Evolutionary conservation across 176 grass and related monocot genomes (phyloP), one percentile per base, ranked within the genome.

Genomic region (Elymus sibiricus): DNA sequence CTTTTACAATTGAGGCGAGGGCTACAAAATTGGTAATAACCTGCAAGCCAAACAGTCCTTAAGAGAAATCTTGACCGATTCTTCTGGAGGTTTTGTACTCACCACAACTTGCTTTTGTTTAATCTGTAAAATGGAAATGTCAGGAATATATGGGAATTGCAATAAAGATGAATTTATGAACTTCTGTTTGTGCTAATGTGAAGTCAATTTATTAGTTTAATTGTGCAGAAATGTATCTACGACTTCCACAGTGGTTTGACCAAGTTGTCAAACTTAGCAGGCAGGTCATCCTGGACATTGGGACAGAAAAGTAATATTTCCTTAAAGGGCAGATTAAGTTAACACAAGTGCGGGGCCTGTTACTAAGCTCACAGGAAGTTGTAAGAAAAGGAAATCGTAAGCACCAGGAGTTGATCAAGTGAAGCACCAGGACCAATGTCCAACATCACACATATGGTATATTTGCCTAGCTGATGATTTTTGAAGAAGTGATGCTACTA

Each of bases 41-140:
- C 97, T 98, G 94, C 97, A 98, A 80, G 94, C 97, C 72, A 98
- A 82, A 73, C 97, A 98, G 70, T 98, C 97, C 76, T 98, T 98
- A 2, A 98, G 90, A 38, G 97, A 98, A 92, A 98, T 98, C 74
- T 93, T 98, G 19, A 98, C 92, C 27, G 92, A 87, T 87, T 98
- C 92, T 37, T 90, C 88, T 85, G 61, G 90, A 61, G 97, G 85
- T 77, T 89, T 89, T 82, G 88, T 83, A 82, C 70, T 92, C 51
- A 86, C 78, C 71, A 68, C 47, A 44, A 74, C 84, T 71, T 90
- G 74, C 56, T 92, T 98, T 75, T 86, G 85, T 26, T 95, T 92
- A 40, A 81, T 88, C 94, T 94, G 78, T 49, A 86, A 86, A 82
- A 74, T 25, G 51, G 1, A 56, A 74, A 35, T 64, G 31, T 74